Evolutionary conservation across 179 eudicot species (phyloP).

Genomic region (Silene coronaria): DNA sequence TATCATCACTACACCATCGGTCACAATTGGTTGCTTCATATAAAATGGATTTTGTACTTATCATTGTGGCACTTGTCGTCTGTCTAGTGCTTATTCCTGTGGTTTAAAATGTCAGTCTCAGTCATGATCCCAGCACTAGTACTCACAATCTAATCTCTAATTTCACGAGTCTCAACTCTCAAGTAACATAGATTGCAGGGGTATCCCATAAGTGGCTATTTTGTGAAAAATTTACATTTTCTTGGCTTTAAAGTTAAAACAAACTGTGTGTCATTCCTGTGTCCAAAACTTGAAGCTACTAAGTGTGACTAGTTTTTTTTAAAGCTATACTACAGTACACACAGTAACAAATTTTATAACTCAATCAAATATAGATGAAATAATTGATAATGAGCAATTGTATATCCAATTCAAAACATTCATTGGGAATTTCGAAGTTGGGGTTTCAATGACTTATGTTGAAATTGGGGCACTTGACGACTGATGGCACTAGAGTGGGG

Average conservation of each 20-base stretch:
- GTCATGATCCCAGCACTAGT: neutral
- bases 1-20: neutral
- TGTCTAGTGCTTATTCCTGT: neutral
- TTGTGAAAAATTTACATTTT: neutral
- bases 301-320: too few relatives aligned
- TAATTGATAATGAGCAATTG: too few relatives aligned
- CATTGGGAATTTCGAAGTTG: too few relatives aligned
- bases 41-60: neutral
- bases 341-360: too few relatives aligned
- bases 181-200: neutral
- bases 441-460: too few relatives aligned
- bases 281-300: too few relatives aligned
- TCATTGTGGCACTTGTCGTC: neutral
- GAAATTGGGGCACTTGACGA: too few relatives aligned
- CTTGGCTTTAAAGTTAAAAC: neutral
- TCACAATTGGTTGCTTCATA: neutral
- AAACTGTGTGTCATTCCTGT: neutral
- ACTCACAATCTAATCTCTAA: neutral
- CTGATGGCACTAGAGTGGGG: too few relatives aligned
- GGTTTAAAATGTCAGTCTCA: neutral
- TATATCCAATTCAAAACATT: too few relatives aligned
- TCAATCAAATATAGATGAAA: too few relatives aligned
- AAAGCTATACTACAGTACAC: too few relatives aligned
- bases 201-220: neutral
- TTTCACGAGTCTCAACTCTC: neutral